A percentile compares a stretch with the other conserved stretches of the same genome.
Evolutionary conservation across 352 stramenopile genomes (phyloP).

Genomic region (Peronospora belbahrii): DNA sequence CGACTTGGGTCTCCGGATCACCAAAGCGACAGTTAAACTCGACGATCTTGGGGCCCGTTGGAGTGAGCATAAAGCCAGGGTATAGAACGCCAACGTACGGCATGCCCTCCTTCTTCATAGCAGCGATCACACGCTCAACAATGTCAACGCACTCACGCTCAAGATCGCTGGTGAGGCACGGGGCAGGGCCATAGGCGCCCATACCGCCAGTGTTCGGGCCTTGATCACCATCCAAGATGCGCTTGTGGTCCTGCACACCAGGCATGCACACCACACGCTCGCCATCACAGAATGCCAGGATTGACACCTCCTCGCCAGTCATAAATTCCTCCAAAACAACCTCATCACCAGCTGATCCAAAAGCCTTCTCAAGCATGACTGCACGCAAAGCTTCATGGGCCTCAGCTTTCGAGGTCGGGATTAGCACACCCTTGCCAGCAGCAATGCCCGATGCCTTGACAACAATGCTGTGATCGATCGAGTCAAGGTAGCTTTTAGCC

Average conservation of each 20-base stretch:
- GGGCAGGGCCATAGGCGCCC: slow-evolving; percentile 97
- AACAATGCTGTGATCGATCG: slow-evolving; percentile 92
- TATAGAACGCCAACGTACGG: slow-evolving; percentile 99
- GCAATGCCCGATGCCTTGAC: slow-evolving; percentile 99
- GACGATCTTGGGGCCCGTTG: slow-evolving; percentile 90
- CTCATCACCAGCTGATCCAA: slow-evolving; percentile 92
- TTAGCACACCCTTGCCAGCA: slow-evolving; percentile 97
- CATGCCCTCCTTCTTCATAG: slow-evolving; percentile 90
- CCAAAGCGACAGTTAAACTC: slow-evolving; percentile 99
- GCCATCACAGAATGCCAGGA: slow-evolving; percentile 97
- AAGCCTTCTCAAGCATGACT: slow-evolving; percentile 96
- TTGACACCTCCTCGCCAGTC: slow-evolving; percentile 95
- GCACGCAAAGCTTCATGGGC: slow-evolving; percentile 89
- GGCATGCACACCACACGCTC: slow-evolving; percentile 93
- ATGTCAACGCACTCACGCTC: slow-evolving; percentile 89
- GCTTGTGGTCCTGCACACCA: slow-evolving; percentile 98
- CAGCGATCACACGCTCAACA: slow-evolving; percentile 62
- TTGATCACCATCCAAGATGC: slow-evolving; percentile 94
- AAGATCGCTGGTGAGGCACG: slow-evolving; percentile 90
- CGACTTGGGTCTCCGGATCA: slow-evolving; percentile 98
- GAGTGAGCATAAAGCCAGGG: slow-evolving; percentile 96
- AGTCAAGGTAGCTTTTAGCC: slow-evolving; percentile 90
- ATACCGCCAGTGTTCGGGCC: slow-evolving; percentile 99
- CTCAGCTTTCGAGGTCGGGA: slow-evolving; percentile 91
- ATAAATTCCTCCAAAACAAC: slow-evolving; percentile 99